A percentile compares a stretch with the other conserved stretches of the same genome.
Conservation (phyloP, 139 green algal species). For the Gonium pectorale region DNA sequence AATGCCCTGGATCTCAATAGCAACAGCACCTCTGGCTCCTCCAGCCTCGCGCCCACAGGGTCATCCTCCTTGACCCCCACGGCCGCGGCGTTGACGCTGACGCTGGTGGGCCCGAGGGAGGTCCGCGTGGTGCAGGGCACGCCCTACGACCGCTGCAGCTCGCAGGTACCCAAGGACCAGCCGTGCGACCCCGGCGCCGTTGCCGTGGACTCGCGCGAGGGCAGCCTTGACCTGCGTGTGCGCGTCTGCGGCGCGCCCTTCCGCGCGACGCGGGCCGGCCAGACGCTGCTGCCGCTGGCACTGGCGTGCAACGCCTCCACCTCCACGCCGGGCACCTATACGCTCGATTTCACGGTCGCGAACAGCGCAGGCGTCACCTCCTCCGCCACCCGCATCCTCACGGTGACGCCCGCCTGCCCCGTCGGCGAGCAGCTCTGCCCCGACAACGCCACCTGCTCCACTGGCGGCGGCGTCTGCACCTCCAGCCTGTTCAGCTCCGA, state of each 20-base stretch:
- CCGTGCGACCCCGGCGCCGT: constrained; percentile 56
- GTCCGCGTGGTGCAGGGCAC: constrained; percentile 37
- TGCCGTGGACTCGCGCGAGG: constrained; percentile 52
- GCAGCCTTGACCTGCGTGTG: constrained; percentile 48
- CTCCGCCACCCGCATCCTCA: background rate
- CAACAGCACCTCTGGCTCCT: background rate
- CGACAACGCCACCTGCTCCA: constrained; percentile 39
- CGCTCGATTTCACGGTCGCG: constrained; percentile 22
- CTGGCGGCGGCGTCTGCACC: background rate
- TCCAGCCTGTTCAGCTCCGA: background rate
- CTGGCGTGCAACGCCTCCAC: constrained; percentile 48
- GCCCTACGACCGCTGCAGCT: constrained; percentile 52
- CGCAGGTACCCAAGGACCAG: constrained; percentile 1
- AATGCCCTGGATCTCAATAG: background rate
- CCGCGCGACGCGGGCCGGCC: background rate
- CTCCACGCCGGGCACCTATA: constrained; percentile 38
- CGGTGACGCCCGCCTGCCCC: constrained; percentile 44
- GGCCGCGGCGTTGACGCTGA: too few relatives aligned
- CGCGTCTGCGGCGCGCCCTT: constrained; percentile 49
- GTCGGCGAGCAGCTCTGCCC: constrained; percentile 53
- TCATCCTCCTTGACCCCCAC: too few relatives aligned
- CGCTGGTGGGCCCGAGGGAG: constrained; percentile 31
- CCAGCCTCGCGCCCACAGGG: constrained; percentile 11
- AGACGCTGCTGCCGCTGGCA: constrained; percentile 40
- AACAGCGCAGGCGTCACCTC: constrained; percentile 24